A percentile compares a stretch with the other conserved stretches of the same genome.
Evolutionary conservation across 2,329 filamentous ascomycete species (phyloP).

Genomic region (Cladophialophora psammophila): DNA sequence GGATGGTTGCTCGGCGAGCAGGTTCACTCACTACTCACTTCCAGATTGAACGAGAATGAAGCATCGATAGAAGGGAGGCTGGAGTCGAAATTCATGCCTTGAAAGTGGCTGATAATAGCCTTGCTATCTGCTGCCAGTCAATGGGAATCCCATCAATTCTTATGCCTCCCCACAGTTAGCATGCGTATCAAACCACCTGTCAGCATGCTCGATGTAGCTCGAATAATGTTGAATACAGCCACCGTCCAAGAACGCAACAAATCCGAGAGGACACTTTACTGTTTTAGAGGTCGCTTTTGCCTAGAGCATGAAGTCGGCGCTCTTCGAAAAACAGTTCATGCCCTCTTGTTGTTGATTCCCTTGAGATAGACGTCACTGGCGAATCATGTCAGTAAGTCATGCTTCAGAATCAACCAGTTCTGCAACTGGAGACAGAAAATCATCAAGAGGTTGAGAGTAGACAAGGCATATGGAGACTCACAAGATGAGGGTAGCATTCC

Average conservation of each 20-base stretch:
- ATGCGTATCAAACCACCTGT: neutral
- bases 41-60: neutral
- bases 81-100: neutral
- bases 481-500: constrained; percentile 81
- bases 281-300: neutral
- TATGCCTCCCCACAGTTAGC: neutral
- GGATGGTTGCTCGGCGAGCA: neutral
- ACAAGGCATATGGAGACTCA: constrained; percentile 58
- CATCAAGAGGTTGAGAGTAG: neutral
- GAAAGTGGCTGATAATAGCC: neutral
- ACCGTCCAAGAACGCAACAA: neutral
- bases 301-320: neutral
- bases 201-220: neutral
- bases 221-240: neutral
- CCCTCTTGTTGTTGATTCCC: constrained; percentile 59
- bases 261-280: neutral
- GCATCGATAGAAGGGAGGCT: neutral
- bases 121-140: neutral
- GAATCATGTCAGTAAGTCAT: constrained; percentile 12
- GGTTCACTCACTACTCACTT: neutral
- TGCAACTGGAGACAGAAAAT: neutral
- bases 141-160: neutral
- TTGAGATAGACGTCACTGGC: constrained; percentile 73
- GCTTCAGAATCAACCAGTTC: neutral
- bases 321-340: constrained; percentile 16